phyloP scores from a whole-genome alignment of 164 flowering plant species.

The Vitis rotundifolia region DNA sequence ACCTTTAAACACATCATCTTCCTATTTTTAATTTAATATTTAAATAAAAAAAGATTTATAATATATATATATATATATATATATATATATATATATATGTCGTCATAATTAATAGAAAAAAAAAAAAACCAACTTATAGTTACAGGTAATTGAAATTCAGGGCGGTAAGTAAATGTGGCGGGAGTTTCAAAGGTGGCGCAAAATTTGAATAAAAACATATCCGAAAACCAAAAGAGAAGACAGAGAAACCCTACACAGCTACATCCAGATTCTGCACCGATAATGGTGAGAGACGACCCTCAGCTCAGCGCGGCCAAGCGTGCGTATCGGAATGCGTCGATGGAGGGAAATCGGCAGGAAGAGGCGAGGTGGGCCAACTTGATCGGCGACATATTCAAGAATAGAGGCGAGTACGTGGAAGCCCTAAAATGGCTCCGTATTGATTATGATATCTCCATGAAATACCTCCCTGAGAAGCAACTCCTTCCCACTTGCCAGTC shows the following conservation, averaged over 20 bases:
- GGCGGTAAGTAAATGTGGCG: too few relatives aligned
- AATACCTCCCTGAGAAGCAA: constrained; percentile 69
- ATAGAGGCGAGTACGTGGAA: constrained; percentile 82
- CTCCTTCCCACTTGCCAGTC: constrained; percentile 88
- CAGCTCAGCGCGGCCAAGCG: constrained; percentile 66
- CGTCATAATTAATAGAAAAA: too few relatives aligned
- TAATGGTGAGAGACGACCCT: constrained; percentile 42
- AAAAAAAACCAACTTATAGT: too few relatives aligned
- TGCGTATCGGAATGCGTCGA: constrained; percentile 61
- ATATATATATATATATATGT: too few relatives aligned
- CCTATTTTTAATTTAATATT: too few relatives aligned
- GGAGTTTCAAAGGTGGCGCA: too few relatives aligned
- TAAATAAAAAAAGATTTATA: too few relatives aligned
- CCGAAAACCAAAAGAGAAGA: too few relatives aligned
- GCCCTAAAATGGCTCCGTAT: constrained; percentile 84
- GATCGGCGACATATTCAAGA: constrained; percentile 78
- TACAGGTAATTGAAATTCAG: too few relatives aligned
- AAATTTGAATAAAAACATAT: too few relatives aligned
- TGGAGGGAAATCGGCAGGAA: constrained; percentile 70
- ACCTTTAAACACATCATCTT: too few relatives aligned
- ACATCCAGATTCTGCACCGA: not conserved
- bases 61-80: too few relatives aligned
- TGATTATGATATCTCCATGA: constrained; percentile 74
- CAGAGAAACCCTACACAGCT: not conserved
- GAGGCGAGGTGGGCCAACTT: constrained; percentile 96